A percentile compares a stretch with the other conserved stretches of the same genome.
phyloP scores from a whole-genome alignment of 1,139 yeast genomes.

The Taphrina flavorubra region DNA sequence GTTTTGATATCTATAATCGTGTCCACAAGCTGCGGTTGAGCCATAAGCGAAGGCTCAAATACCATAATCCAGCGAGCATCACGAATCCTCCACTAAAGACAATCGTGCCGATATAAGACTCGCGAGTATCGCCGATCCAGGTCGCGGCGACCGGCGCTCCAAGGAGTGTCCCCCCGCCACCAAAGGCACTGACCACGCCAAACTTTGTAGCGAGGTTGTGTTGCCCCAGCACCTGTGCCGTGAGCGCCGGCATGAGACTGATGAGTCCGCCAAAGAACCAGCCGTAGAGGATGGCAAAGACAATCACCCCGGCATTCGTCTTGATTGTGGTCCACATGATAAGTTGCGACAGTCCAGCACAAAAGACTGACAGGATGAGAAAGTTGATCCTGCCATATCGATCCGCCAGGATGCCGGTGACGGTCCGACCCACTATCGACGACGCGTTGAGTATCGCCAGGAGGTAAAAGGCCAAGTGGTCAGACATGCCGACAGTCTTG shows the following conservation, averaged over 20 bases:
- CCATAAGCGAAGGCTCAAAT: slow-evolving; percentile 21
- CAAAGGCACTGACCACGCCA: slow-evolving; percentile 40
- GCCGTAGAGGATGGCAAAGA: slow-evolving; percentile 62
- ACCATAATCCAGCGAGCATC: slow-evolving; percentile 27
- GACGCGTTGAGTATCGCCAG: slow-evolving; percentile 58
- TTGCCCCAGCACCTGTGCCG: slow-evolving; percentile 60
- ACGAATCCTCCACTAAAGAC: slow-evolving; percentile 34
- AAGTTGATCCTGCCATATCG: slow-evolving; percentile 55
- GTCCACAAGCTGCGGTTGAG: slow-evolving; percentile 18
- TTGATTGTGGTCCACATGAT: slow-evolving; percentile 65
- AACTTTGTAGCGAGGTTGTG: slow-evolving; percentile 36
- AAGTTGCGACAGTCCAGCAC: slow-evolving; percentile 47
- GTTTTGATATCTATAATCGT: neutral
- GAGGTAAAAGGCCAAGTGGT: slow-evolving; percentile 44
- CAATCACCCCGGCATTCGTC: slow-evolving; percentile 54
- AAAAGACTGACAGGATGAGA: slow-evolving; percentile 48
- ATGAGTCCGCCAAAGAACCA: slow-evolving; percentile 60
- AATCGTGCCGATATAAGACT: slow-evolving; percentile 24
- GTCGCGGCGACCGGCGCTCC: slow-evolving; percentile 39
- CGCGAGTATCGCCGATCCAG: slow-evolving; percentile 21
- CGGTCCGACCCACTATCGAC: slow-evolving; percentile 57
- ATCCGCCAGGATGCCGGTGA: slow-evolving; percentile 57
- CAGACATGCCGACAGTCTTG: slow-evolving; percentile 46
- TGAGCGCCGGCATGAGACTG: slow-evolving; percentile 57
- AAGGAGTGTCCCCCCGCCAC: slow-evolving; percentile 32